Base-by-base conservation (phyloP, 179 eudicot genomes). In the Silene coronaria region DNA sequence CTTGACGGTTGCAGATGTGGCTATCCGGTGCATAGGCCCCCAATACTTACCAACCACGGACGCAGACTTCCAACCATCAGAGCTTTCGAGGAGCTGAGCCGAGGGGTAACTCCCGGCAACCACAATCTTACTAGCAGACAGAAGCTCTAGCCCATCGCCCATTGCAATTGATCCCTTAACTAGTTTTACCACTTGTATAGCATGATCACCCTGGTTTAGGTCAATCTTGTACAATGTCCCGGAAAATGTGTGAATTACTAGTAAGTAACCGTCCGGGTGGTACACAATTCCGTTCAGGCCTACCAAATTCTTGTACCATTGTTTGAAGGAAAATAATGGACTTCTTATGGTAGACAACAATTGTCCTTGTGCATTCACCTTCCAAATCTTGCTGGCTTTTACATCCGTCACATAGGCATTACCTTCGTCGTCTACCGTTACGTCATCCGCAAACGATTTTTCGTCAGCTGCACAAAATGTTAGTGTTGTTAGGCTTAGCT, bases 381-480 rank as follows among this genome's bases (percentile, higher is more conserved):
- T 94, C 94, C 93, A 94, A 7, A 94, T 80, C 68, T 91, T 89
- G 82, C 79, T 89, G 14, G 76, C 87, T 75, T 79, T 85, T 26
- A 82, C 78, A 57, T 94, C 98, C 1, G 98, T 94, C 9, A 94
- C 80, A 63, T 91, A 93, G 3, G 94, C 86, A 59, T 90, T 91
- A n/a, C 98, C 98, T 46, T 84, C 86, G 58, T 79, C 68, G 61
- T 94, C 98, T 0, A 94, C 88, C 0, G 97, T 86, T 27, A 94
- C 94, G 65, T 94, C 98, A 24, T 94, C 98, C 46, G 96, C 98
- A 23, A 92, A 83, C 30, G 90, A 71, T 75, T 88, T 93, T 61
- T 76, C 93, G 30, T 82, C 92, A 67, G 81, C 96, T 94, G 17
- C n/a, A 36, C 32, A 8, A 8, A 6, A 51, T 8, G 21, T 24